Evolutionary conservation across 495 filamentous ascomycete genomes (phyloP).

Genomic region (Paragyromitra xinjiangensis): DNA sequence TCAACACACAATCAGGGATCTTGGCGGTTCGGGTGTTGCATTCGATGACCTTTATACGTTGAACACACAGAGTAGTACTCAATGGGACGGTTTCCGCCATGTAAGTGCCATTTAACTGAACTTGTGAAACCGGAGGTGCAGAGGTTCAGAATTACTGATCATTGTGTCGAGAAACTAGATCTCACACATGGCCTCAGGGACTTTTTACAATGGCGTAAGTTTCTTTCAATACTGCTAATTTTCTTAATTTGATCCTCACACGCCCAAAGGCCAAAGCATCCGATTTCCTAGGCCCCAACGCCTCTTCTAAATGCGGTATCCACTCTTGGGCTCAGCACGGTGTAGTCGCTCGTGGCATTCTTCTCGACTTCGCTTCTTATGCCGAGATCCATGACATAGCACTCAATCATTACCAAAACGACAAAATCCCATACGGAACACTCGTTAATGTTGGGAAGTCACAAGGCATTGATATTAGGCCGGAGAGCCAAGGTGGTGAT

Average conservation of each 20-base stretch:
- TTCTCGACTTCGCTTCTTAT: slow-evolving; percentile 66
- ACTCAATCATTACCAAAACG: slow-evolving; percentile 67
- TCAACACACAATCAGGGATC: slow-evolving; percentile 62
- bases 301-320: slow-evolving; percentile 55
- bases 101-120: slow-evolving; percentile 51
- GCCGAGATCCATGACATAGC: slow-evolving; percentile 62
- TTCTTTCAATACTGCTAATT: slow-evolving; percentile 10
- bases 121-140: neutral
- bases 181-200: slow-evolving; percentile 63
- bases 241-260: slow-evolving; percentile 28
- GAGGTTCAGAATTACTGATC: neutral
- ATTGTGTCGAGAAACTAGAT: slow-evolving; percentile 5
- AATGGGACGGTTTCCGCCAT: slow-evolving; percentile 83
- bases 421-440: slow-evolving; percentile 69
- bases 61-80: slow-evolving; percentile 78
- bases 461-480: slow-evolving; percentile 67
- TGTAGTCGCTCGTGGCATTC: slow-evolving; percentile 67
- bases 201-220: slow-evolving; percentile 66
- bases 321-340: slow-evolving; percentile 64
- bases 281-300: slow-evolving; percentile 65
- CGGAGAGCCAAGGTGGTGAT: slow-evolving; percentile 66
- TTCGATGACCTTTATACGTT: slow-evolving; percentile 76
- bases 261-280: slow-evolving; percentile 58
- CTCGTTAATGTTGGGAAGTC: slow-evolving; percentile 68
- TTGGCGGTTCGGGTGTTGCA: slow-evolving; percentile 61